These are phyloP conservation scores for Gloeopeniophorella convolvens DNA, from an alignment of 768 basidiomycete species.

Conservation along the genomic window DNA sequence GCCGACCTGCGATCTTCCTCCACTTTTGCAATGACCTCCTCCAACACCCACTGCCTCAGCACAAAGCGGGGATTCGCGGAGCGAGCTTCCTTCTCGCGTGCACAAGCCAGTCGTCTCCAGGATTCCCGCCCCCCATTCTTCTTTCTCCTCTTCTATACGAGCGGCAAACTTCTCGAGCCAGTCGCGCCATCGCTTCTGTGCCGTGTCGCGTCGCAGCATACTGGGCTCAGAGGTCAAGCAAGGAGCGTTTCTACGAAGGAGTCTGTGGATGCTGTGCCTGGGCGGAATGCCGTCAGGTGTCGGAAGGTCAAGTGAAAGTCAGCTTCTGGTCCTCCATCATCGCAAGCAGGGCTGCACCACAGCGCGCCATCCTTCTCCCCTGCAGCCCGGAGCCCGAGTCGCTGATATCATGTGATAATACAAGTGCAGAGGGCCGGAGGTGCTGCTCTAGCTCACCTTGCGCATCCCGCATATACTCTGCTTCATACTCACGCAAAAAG, in stretches of 20 bases:
- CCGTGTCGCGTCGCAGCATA: constrained; percentile 37
- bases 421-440: no score
- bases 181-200: constrained; percentile 43
- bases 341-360: constrained; percentile 67
- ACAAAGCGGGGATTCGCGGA: constrained; percentile 87
- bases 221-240: constrained; percentile 41
- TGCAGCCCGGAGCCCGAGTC: constrained; percentile 65
- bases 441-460: no score
- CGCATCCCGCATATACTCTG: constrained; percentile 67
- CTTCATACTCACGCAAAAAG: constrained; percentile 47
- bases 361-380: constrained; percentile 51
- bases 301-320: constrained; percentile 91
- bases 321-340: constrained; percentile 66
- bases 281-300: constrained; percentile 54
- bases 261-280: constrained; percentile 33
- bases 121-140: constrained; percentile 45
- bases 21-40: constrained; percentile 79
- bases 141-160: constrained; percentile 49
- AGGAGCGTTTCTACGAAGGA: constrained; percentile 41
- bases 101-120: constrained; percentile 28
- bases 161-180: constrained; percentile 63
- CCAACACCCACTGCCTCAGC: constrained; percentile 90
- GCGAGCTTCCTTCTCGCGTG: constrained; percentile 36
- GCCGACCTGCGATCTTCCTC: constrained; percentile 59
- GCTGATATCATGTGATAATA: constrained; percentile 33